phyloP scores from a whole-genome alignment of 805 yeast species.

The Metschnikowia henanensis region DNA sequence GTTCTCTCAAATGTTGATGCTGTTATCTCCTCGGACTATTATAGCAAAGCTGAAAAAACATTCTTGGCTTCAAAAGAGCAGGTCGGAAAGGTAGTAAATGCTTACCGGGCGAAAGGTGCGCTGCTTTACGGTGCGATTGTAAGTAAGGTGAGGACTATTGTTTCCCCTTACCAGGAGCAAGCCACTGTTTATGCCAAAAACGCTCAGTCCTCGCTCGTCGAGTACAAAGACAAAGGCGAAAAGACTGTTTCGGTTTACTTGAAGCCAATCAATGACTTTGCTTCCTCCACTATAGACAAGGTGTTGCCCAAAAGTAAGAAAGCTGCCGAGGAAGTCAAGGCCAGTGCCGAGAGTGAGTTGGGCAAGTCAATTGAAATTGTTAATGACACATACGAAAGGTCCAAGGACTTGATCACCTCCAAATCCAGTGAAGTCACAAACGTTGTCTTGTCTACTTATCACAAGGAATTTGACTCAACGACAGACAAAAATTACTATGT shows the following conservation, averaged over 20 bases:
- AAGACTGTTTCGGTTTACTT: constrained; percentile 19
- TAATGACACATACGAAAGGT: constrained; percentile 21
- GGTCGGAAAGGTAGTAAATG: constrained; percentile 7
- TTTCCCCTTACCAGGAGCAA: constrained; percentile 12
- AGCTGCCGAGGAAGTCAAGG: constrained; percentile 14
- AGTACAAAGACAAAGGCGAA: constrained; percentile 15
- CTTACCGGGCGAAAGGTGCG: constrained; percentile 10
- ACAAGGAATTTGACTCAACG: constrained; percentile 31
- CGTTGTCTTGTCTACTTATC: constrained; percentile 34
- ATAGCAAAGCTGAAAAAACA: constrained; percentile 9
- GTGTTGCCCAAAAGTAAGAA: constrained; percentile 26
- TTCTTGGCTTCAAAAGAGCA: constrained; percentile 9
- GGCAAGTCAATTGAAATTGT: constrained; percentile 23
- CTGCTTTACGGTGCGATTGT: constrained; percentile 9
- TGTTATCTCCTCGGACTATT: constrained; percentile 13
- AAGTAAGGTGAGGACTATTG: constrained; percentile 9
- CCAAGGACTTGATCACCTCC: constrained; percentile 26
- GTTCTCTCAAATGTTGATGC: constrained; percentile 27
- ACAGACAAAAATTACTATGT: constrained; percentile 27
- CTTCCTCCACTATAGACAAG: constrained; percentile 26
- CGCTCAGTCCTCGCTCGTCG: constrained; percentile 9
- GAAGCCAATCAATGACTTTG: constrained; percentile 29
- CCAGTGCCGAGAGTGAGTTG: constrained; percentile 20
- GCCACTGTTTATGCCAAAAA: constrained; percentile 11
- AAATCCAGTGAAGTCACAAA: constrained; percentile 30